Evolutionary conservation across 2,329 filamentous ascomycete species (phyloP).

Genomic region (Colletotrichum tamarilloi): DNA sequence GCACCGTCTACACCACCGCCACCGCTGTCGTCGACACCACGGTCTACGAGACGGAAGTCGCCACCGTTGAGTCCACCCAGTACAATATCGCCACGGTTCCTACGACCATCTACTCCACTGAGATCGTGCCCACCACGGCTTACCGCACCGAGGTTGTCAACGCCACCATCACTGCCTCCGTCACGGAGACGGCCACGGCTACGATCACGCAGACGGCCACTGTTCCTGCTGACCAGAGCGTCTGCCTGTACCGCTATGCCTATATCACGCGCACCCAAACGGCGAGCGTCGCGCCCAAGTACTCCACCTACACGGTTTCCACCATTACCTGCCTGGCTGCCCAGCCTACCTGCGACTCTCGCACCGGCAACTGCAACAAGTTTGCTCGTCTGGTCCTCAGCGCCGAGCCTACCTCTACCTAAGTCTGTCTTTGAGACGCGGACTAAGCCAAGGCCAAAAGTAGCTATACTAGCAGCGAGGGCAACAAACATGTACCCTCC

Average conservation of each 20-base stretch:
- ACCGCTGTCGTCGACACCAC: constrained; percentile 13
- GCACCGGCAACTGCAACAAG: constrained; percentile 24
- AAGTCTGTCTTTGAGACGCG: background rate
- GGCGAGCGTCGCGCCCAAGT: background rate
- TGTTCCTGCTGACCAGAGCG: background rate
- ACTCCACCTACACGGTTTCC: constrained; percentile 12
- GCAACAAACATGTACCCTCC: background rate
- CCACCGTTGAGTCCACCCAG: constrained; percentile 11
- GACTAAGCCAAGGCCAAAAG: background rate
- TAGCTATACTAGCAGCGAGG: background rate
- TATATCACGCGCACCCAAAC: constrained; percentile 19
- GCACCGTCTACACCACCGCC: constrained; percentile 12
- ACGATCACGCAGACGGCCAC: constrained; percentile 3
- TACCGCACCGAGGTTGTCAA: background rate
- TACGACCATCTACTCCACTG: constrained; percentile 7
- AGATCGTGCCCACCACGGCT: constrained; percentile 3
- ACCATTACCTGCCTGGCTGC: constrained; percentile 11
- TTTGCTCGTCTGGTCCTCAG: constrained; percentile 16
- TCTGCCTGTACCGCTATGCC: constrained; percentile 10
- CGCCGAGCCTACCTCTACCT: constrained; percentile 9
- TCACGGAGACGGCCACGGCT: constrained; percentile 1
- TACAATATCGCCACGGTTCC: constrained; percentile 15
- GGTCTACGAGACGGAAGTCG: constrained; percentile 5
- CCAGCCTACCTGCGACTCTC: constrained; percentile 13
- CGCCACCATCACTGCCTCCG: background rate